Percentiles rank a stretch among this genome's conserved stretches.
These are phyloP conservation scores for Holtermanniella nyarrowii DNA, from an alignment of 768 basidiomycete genomes.

Conservation along the genomic window DNA sequence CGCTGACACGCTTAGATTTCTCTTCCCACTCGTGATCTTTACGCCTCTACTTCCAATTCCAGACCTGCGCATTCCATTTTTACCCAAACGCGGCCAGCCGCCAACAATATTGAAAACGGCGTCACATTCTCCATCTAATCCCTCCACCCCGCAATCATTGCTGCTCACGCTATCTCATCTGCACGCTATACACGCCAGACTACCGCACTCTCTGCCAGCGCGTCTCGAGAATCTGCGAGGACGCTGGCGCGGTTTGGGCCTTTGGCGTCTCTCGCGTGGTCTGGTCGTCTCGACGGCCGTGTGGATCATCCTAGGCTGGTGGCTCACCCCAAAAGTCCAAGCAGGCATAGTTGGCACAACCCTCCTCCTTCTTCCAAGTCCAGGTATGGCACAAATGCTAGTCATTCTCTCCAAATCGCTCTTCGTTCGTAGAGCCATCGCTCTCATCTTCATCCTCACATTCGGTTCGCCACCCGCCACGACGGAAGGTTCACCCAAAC, in stretches of 20 bases:
- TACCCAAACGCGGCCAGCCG: slow-evolving; percentile 21
- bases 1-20: slow-evolving; percentile 44
- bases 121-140: slow-evolving; percentile 7
- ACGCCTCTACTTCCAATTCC: slow-evolving; percentile 41
- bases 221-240: slow-evolving; percentile 43
- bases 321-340: not conserved
- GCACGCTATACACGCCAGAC: slow-evolving; percentile 49
- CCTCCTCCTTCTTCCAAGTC: slow-evolving; percentile 30
- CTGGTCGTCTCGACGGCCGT: slow-evolving; percentile 23
- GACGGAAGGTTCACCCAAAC: slow-evolving; percentile 53
- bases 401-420: slow-evolving; percentile 41
- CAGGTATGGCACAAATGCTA: slow-evolving; percentile 24
- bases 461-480: slow-evolving; percentile 58
- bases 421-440: slow-evolving; percentile 52
- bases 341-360: slow-evolving; percentile 17
- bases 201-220: slow-evolving; percentile 43
- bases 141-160: slow-evolving; percentile 29
- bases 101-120: slow-evolving; percentile 50
- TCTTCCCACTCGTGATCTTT: slow-evolving; percentile 51
- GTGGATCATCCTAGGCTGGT: slow-evolving; percentile 25
- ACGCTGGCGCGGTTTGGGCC: slow-evolving; percentile 23
- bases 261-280: slow-evolving; percentile 16
- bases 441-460: slow-evolving; percentile 57
- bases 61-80: slow-evolving; percentile 17
- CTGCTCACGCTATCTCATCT: slow-evolving; percentile 54